phyloP scores from a whole-genome alignment of 2,329 filamentous ascomycete genomes.

The Pyrenophora graminea region DNA sequence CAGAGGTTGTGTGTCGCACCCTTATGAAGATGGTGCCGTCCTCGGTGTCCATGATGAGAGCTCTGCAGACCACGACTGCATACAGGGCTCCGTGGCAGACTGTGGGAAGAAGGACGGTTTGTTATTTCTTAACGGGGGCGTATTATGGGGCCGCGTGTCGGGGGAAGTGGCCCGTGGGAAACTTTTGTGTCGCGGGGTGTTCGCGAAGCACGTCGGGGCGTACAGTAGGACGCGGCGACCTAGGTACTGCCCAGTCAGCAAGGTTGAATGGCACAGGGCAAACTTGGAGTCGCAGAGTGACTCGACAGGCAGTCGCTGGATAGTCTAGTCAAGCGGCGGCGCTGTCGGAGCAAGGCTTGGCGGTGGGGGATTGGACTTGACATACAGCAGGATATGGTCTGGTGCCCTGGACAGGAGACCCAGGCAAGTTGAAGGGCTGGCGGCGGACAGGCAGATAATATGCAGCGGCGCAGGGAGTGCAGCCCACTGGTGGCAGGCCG shows the following conservation, averaged over 20 bases:
- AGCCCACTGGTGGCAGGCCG: conserved; percentile 32
- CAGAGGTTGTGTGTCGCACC: conserved; percentile 54
- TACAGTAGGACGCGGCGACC: conserved; percentile 25
- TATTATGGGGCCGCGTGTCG: conserved; percentile 14
- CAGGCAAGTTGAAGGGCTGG: conserved; percentile 30
- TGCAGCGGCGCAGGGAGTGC: conserved; percentile 39
- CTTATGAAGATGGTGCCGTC: conserved; percentile 89
- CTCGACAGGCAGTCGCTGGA: conserved; percentile 8
- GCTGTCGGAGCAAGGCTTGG: conserved; percentile 16
- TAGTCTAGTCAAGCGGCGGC: background rate
- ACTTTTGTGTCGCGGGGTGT: conserved; percentile 20
- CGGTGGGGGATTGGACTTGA: conserved; percentile 21
- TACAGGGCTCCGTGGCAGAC: conserved; percentile 29
- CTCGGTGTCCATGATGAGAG: conserved; percentile 74
- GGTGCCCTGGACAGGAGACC: conserved; percentile 38
- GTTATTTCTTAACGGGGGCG: conserved; percentile 11
- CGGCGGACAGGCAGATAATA: conserved; percentile 38
- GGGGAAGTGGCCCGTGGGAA: conserved; percentile 18
- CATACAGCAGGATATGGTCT: conserved; percentile 22
- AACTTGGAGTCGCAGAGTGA: conserved; percentile 2
- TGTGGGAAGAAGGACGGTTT: conserved; percentile 7
- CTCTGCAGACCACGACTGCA: conserved; percentile 38
- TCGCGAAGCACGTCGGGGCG: conserved; percentile 24
- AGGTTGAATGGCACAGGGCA: background rate
- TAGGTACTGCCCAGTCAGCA: conserved; percentile 32